Conservation (phyloP, 768 basidiomycete species). For the Chalciporus piperatus region DNA sequence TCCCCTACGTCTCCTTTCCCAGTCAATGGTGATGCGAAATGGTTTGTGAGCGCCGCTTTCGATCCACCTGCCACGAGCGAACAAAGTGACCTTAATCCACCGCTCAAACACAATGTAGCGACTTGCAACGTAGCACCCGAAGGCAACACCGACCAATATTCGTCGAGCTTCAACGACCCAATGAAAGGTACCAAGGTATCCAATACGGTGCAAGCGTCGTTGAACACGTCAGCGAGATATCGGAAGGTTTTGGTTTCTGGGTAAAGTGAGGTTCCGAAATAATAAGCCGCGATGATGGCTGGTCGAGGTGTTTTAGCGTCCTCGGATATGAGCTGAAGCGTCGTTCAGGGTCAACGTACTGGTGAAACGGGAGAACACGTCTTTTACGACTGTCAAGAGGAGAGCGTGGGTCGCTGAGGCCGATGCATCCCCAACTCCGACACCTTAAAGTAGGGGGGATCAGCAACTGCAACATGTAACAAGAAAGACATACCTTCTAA, state of each 20-base stretch:
- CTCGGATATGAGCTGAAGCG: neutral
- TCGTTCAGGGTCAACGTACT: slow-evolving; percentile 39
- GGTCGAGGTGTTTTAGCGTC: neutral
- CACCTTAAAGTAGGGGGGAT: slow-evolving; percentile 38
- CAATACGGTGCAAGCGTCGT: slow-evolving; percentile 57
- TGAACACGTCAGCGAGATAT: slow-evolving; percentile 63
- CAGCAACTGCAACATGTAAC: no score
- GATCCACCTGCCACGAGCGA: slow-evolving; percentile 66
- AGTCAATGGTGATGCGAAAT: slow-evolving; percentile 53
- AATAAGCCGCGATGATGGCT: slow-evolving; percentile 65
- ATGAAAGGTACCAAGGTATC: slow-evolving; percentile 61
- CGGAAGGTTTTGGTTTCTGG: slow-evolving; percentile 73
- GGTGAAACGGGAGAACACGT: slow-evolving; percentile 58
- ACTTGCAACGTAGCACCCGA: slow-evolving; percentile 39
- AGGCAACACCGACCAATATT: slow-evolving; percentile 33
- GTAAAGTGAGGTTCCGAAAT: slow-evolving; percentile 59
- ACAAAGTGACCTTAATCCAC: slow-evolving; percentile 56
- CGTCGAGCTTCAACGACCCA: slow-evolving; percentile 28
- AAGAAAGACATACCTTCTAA: slow-evolving; percentile 49
- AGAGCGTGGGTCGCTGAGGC: slow-evolving; percentile 66
- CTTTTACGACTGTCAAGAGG: slow-evolving; percentile 63
- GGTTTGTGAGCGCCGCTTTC: slow-evolving; percentile 65
- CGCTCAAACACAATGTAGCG: slow-evolving; percentile 53
- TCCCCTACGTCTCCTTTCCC: slow-evolving; percentile 66
- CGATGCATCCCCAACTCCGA: slow-evolving; percentile 67